A percentile compares a stretch with the other conserved stretches of the same genome.
These are phyloP conservation scores for Chlorophyllum brunneum DNA, from an alignment of 768 basidiomycete species.

Conservation along the genomic window DNA sequence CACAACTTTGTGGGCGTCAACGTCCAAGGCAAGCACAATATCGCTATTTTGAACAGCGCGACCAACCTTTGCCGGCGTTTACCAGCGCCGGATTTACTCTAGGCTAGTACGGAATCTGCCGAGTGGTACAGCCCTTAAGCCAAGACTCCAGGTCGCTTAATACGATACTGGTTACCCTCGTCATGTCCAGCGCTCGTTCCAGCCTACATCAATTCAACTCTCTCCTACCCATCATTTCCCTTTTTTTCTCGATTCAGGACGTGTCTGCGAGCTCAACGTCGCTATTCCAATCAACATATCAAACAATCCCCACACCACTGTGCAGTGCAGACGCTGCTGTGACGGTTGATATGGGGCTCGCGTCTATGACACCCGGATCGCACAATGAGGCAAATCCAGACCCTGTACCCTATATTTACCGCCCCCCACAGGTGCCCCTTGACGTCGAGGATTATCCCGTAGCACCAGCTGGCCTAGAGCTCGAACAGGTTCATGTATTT, in stretches of 20 bases:
- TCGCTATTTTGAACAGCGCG: too few species aligned
- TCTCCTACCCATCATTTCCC: background rate
- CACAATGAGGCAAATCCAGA: background rate
- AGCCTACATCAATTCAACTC: background rate
- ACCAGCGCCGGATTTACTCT: too few species aligned
- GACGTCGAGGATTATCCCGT: slow-evolving; percentile 60
- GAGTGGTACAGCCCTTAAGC: too few species aligned
- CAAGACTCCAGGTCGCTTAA: background rate
- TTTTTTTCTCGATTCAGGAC: background rate
- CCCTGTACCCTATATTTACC: slow-evolving; percentile 18
- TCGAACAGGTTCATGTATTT: slow-evolving; percentile 74
- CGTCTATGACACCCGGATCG: background rate
- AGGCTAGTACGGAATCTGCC: too few species aligned
- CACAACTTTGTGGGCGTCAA: too few species aligned
- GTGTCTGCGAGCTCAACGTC: background rate
- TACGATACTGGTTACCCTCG: background rate
- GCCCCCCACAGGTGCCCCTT: slow-evolving; percentile 41
- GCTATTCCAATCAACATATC: background rate
- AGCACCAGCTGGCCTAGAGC: slow-evolving; percentile 48
- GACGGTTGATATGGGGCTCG: background rate
- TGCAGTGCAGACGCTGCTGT: slow-evolving; percentile 1
- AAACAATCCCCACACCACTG: background rate
- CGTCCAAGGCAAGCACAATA: too few species aligned
- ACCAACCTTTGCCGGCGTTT: too few species aligned
- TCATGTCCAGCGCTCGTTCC: background rate